Conservation (phyloP, 2,329 filamentous ascomycete genomes). For the Phaeomoniella chlamydospora region DNA sequence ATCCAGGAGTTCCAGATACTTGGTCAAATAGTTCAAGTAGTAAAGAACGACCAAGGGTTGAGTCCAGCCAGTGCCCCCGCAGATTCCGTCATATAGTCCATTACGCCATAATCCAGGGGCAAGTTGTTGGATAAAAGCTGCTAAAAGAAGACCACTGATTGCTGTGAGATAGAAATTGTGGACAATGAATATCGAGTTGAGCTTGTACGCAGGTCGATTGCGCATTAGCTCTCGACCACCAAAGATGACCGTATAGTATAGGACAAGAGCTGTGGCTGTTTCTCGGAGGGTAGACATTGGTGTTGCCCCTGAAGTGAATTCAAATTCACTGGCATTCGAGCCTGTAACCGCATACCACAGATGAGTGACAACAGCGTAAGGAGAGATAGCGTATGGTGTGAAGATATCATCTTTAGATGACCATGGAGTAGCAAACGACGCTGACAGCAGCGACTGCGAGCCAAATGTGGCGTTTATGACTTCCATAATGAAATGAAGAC, state of each 20-base stretch:
- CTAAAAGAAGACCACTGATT: conserved; percentile 61
- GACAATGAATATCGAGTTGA: conserved; percentile 71
- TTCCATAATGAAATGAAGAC: not conserved
- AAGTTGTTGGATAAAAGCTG: conserved; percentile 72
- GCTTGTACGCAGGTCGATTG: conserved; percentile 62
- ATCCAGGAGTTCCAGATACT: conserved; percentile 82
- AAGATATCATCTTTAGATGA: not conserved
- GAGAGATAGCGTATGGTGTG: conserved; percentile 7
- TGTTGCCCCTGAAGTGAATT: conserved; percentile 61
- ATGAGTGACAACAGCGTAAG: conserved; percentile 85
- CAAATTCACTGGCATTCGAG: conserved; percentile 67
- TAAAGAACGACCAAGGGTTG: conserved; percentile 77
- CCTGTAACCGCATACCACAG: conserved; percentile 57
- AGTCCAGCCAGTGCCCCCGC: conserved; percentile 68
- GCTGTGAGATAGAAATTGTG: conserved; percentile 83
- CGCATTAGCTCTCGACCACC: conserved; percentile 79
- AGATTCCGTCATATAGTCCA: conserved; percentile 75
- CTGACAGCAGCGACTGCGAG: not conserved
- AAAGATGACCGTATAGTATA: conserved; percentile 82
- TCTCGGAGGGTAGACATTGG: conserved; percentile 75
- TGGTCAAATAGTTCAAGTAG: conserved; percentile 90
- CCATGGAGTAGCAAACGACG: not conserved
- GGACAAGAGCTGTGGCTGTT: conserved; percentile 58
- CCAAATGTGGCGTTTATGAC: not conserved
- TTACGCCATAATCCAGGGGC: conserved; percentile 63